Evolutionary conservation across 345 rosid species (phyloP).

Genomic region (Nephelium lappaceum): DNA sequence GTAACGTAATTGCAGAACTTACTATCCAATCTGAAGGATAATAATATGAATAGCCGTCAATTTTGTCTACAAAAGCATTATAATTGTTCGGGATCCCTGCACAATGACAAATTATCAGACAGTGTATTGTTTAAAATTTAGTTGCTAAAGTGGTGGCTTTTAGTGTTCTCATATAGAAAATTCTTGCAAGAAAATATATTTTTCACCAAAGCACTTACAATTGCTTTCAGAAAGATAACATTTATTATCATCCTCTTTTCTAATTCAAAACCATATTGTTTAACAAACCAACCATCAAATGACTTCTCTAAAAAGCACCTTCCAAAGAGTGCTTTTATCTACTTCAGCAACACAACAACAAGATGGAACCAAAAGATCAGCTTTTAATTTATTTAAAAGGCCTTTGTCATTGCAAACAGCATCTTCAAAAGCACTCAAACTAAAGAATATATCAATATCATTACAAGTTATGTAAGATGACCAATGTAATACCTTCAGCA

Average conservation of each 20-base stretch:
- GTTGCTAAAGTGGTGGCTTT: neutral
- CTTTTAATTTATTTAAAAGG: neutral
- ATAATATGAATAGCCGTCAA: slow-evolving; percentile 80
- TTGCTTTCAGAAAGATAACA: no score
- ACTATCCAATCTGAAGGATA: slow-evolving; percentile 95
- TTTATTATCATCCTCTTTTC: no score
- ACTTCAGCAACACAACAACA: neutral
- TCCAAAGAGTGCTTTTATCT: neutral
- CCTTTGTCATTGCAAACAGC: neutral
- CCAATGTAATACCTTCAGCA: slow-evolving; percentile 60
- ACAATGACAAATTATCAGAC: slow-evolving; percentile 10
- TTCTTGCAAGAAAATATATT: no score
- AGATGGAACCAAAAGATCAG: neutral
- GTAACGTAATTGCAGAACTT: slow-evolving; percentile 28
- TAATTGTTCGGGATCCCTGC: slow-evolving; percentile 68
- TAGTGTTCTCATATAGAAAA: no score
- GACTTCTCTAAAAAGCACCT: neutral
- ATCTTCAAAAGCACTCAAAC: neutral
- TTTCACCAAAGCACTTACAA: neutral
- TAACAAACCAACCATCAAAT: no score
- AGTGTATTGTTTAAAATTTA: no score
- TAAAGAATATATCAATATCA: neutral
- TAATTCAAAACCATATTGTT: no score
- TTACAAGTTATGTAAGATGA: neutral
- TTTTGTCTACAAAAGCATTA: slow-evolving; percentile 57